Conservation (phyloP, 176 grass and related monocot species). For the Saccharum officinarum region DNA sequence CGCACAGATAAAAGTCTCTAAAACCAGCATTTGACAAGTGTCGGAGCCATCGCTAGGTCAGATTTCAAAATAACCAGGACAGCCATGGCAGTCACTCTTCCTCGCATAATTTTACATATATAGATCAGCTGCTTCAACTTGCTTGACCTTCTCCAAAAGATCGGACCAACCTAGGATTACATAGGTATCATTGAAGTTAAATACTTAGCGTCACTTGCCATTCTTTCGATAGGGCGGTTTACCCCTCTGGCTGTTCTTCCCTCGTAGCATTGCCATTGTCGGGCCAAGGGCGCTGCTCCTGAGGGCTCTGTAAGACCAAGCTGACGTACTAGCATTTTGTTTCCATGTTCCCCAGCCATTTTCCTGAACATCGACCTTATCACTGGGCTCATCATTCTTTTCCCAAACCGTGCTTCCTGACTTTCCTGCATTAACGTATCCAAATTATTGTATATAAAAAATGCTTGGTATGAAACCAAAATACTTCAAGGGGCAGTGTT, state of each 20-base stretch:
- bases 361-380: slow-evolving; percentile 45
- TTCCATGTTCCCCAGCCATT: slow-evolving; percentile 66
- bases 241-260: slow-evolving; percentile 37
- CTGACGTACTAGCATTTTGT: slow-evolving; percentile 53
- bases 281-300: slow-evolving; percentile 84
- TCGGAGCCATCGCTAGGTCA: background rate
- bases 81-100: background rate
- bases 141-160: slow-evolving; percentile 16
- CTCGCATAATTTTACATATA: slow-evolving; percentile 1
- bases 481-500: background rate
- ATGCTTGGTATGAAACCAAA: background rate
- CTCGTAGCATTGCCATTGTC: slow-evolving; percentile 65
- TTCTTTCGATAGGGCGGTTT: slow-evolving; percentile 32
- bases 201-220: slow-evolving; percentile 4
- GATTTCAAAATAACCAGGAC: background rate
- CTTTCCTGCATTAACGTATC: slow-evolving; percentile 27
- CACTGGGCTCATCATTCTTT: slow-evolving; percentile 31
- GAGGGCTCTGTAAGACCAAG: slow-evolving; percentile 74
- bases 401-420: slow-evolving; percentile 42
- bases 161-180: background rate
- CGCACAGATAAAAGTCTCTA: background rate
- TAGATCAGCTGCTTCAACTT: background rate
- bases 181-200: background rate
- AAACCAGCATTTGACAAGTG: background rate
- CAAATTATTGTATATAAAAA: slow-evolving; percentile 12